Evolutionary conservation across 306 rosid genomes (phyloP).

Genomic region (Citrullus amarus): DNA sequence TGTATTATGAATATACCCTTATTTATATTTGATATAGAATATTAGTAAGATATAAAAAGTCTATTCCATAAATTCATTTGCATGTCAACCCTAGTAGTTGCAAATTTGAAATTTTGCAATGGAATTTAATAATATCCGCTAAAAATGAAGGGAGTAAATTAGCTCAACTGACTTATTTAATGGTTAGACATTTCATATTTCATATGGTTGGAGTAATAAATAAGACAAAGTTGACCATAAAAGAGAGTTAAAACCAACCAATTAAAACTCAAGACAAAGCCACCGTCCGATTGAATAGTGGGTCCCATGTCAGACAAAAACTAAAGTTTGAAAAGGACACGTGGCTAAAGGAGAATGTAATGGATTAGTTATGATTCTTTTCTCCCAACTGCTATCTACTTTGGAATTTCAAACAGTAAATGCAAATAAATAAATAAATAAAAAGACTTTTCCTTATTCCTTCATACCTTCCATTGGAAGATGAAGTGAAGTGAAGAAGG

Average conservation of each 20-base stretch:
- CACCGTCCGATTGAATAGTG: background rate
- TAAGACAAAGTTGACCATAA: constrained; percentile 15
- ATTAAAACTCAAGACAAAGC: background rate
- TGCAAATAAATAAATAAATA: background rate
- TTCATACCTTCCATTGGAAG: background rate
- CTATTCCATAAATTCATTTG: background rate
- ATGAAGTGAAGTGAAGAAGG: background rate
- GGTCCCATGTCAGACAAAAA: background rate
- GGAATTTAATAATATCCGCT: background rate
- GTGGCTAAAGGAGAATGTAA: constrained; percentile 6
- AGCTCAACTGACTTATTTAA: constrained; percentile 4
- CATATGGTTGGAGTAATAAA: background rate
- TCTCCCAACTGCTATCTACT: constrained; percentile 24
- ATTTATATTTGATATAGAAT: background rate
- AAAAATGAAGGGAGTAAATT: background rate
- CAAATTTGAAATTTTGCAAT: background rate
- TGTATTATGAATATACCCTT: background rate
- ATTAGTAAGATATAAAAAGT: background rate
- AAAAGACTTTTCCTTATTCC: background rate
- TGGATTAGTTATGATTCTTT: constrained; percentile 8
- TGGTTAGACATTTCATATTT: background rate
- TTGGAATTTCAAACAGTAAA: constrained; percentile 20
- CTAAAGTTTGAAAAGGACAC: background rate
- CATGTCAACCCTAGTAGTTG: background rate
- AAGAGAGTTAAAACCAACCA: background rate